Evolutionary conservation across 2,329 filamentous ascomycete genomes (phyloP).

Genomic region (Xylaria sp.): DNA sequence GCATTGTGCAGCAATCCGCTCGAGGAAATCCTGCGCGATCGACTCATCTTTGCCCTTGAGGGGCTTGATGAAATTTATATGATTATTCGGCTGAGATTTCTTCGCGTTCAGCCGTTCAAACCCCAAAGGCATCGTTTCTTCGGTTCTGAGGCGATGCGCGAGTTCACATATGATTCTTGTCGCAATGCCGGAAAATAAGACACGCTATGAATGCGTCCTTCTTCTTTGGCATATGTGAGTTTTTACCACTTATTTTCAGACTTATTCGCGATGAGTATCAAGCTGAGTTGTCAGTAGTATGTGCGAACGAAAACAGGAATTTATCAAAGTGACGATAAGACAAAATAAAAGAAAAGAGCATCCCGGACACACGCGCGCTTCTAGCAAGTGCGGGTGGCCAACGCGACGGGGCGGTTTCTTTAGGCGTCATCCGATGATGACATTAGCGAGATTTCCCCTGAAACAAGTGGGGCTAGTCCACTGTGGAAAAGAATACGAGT

Average conservation of each 20-base stretch:
- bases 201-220: neutral
- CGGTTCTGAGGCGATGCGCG: neutral
- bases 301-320: neutral
- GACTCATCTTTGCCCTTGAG: slow-evolving; percentile 59
- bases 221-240: neutral
- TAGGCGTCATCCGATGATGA: neutral
- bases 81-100: slow-evolving; percentile 66
- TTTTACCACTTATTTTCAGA: no score
- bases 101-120: slow-evolving; percentile 75
- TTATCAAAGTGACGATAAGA: neutral
- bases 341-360: neutral
- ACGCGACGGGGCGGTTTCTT: neutral
- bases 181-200: neutral
- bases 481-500: neutral
- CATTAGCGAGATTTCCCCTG: neutral
- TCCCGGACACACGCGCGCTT: neutral
- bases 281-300: neutral
- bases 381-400: neutral
- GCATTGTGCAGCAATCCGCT: slow-evolving; percentile 76
- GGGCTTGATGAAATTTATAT: slow-evolving; percentile 82
- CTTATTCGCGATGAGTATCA: no score
- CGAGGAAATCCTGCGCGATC: slow-evolving; percentile 63
- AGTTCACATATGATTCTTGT: neutral
- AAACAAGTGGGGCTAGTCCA: neutral
- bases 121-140: slow-evolving; percentile 63